Conservation (phyloP, 352 stramenopile genomes). For the Nothophytophthora sp. region DNA sequence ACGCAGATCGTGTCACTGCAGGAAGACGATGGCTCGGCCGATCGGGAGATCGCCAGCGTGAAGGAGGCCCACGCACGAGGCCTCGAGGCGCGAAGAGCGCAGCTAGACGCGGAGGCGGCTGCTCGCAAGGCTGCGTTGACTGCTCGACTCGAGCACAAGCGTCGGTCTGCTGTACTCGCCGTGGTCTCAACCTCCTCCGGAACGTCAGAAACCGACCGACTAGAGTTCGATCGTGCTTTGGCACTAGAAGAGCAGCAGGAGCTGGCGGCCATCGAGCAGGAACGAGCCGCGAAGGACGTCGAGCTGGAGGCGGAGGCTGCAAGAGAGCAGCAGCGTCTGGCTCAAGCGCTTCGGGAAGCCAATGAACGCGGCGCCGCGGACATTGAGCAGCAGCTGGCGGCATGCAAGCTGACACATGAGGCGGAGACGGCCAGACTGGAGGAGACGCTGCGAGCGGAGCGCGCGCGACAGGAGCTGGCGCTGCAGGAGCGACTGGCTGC, state of each 20-base stretch:
- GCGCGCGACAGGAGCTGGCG: slow-evolving; percentile 38
- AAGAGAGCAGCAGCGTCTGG: slow-evolving; percentile 28
- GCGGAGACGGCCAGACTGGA: slow-evolving; percentile 28
- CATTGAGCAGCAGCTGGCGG: slow-evolving; percentile 35
- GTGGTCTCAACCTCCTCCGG: not conserved
- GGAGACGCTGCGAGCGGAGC: slow-evolving; percentile 30
- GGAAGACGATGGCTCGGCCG: slow-evolving; percentile 18
- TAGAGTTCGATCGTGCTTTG: slow-evolving; percentile 18
- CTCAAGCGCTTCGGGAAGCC: slow-evolving; percentile 17
- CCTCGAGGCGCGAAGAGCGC: slow-evolving; percentile 20
- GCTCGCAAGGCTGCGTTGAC: slow-evolving; percentile 29
- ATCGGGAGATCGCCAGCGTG: slow-evolving; percentile 30
- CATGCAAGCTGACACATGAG: slow-evolving; percentile 34
- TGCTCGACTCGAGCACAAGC: slow-evolving; percentile 32
- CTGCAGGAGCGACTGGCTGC: slow-evolving; percentile 39
- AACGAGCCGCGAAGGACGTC: slow-evolving; percentile 15
- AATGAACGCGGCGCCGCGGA: slow-evolving; percentile 21
- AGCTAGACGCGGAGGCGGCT: slow-evolving; percentile 32
- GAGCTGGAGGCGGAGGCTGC: slow-evolving; percentile 25
- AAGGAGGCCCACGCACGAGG: slow-evolving; percentile 29
- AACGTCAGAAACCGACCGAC: not conserved
- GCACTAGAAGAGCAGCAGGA: slow-evolving; percentile 30
- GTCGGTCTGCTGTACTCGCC: slow-evolving; percentile 10
- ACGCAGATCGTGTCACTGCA: not conserved
- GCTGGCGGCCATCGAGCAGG: slow-evolving; percentile 30